Evolutionary conservation across 2,329 filamentous ascomycete species (phyloP), one percentile per base, ranked within the genome.

Genomic region (Mollisia scopiformis): DNA sequence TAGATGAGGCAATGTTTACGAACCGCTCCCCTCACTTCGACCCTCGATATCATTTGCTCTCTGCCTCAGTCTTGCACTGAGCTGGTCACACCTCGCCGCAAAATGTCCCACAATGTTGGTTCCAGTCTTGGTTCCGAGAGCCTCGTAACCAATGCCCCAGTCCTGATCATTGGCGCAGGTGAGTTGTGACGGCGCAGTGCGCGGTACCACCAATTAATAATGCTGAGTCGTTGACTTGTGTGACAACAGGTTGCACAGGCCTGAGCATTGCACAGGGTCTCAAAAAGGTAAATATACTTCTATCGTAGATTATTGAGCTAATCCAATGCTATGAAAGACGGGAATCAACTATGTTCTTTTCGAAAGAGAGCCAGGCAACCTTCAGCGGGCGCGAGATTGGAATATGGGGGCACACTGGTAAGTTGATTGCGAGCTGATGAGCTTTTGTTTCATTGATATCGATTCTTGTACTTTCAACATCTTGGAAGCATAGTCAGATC

Each of bases 91-190:
- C n/a, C n/a, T n/a, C n/a, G n/a, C n/a, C n/a, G n/a, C n/a, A 37
- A 53, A 27, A 35, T 37, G 31, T 2, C n/a, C 11, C 25, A 13
- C 27, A 39, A 37, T 23, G 30, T 23, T 37, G 35, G 31, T 27
- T 39, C 25, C 19, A 27, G n/a, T n/a, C n/a, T n/a, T n/a, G n/a
- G n/a, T n/a, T n/a, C n/a, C n/a, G n/a, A n/a, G n/a, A 37, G 51
- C 13, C 7, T 14, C 25, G 13, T 21, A 30, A 7, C 31, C 27
- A 21, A 37, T 39, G 27, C n/a, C 8, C 51, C 51, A 10, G 51
- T 53, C 19, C 30, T 53, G 31, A 53, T 53, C 33, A 39, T 53
- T 53, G 51, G 51, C 30, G 51, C 51, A 19, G 51, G 51, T 53
- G 30, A 37, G 51, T 53, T 39, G 31, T 6, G 51, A 25, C 8